These are phyloP conservation scores for Fusarium poae DNA, from an alignment of 2,329 filamentous ascomycete species.

Conservation along the genomic window DNA sequence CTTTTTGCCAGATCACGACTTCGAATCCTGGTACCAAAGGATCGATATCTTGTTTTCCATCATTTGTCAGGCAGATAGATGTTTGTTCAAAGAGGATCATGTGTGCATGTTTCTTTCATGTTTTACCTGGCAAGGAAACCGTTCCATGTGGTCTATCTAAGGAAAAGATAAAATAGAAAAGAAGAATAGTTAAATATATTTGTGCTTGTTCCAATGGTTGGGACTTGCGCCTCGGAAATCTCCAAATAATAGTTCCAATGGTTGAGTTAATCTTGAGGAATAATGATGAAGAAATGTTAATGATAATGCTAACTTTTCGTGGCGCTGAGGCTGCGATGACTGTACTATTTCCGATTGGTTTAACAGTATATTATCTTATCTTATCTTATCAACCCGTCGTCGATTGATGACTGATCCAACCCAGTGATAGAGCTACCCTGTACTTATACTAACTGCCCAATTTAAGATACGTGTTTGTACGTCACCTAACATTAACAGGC, in stretches of 20 bases:
- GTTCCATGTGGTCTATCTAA: background rate
- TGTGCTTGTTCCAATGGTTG: too few relatives aligned
- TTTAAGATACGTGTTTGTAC: too few relatives aligned
- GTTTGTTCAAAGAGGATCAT: background rate
- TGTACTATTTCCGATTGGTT: background rate
- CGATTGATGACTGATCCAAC: background rate
- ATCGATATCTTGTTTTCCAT: background rate
- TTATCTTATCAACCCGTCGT: background rate
- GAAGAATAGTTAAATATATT: too few relatives aligned
- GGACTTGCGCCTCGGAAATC: too few relatives aligned
- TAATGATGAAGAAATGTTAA: background rate
- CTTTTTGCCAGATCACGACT: constrained; percentile 31
- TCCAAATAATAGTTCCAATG: too few relatives aligned
- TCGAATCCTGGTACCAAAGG: constrained; percentile 9
- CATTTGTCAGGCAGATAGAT: background rate
- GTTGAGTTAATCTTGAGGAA: too few relatives aligned
- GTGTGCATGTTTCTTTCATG: background rate
- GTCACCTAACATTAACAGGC: background rate
- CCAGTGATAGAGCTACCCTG: background rate
- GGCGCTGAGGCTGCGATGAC: background rate
- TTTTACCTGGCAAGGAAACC: rapidly evolving
- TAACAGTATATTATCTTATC: too few relatives aligned
- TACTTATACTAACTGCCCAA: background rate
- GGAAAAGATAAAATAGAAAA: rapidly evolving
- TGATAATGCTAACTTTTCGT: background rate